These are phyloP conservation scores for Solanum verrucosum DNA, from an alignment of 257 asterid genomes.

Conservation along the genomic window DNA sequence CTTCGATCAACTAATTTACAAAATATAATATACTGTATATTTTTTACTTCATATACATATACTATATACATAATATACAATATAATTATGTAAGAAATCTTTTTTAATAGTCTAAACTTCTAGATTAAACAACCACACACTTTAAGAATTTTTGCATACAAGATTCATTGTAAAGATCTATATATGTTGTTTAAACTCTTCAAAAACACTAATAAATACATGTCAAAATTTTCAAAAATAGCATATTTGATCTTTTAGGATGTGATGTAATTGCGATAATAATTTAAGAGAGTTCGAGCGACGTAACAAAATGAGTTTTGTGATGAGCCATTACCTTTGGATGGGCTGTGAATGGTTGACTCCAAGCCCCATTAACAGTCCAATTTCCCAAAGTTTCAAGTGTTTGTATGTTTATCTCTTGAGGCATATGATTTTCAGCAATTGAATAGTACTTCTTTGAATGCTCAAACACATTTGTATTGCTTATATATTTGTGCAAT, in stretches of 20 bases:
- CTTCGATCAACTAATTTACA: neutral
- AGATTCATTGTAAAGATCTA: neutral
- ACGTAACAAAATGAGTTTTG: neutral
- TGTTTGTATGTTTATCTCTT: constrained; percentile 36
- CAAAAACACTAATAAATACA: neutral
- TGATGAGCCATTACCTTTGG: constrained; percentile 38
- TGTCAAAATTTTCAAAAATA: neutral
- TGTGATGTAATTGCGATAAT: too few relatives aligned
- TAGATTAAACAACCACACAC: neutral
- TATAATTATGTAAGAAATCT: neutral
- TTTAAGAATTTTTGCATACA: neutral
- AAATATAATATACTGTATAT: neutral
- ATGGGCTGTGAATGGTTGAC: constrained; percentile 54
- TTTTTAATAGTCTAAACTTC: neutral
- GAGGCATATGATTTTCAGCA: constrained; percentile 57
- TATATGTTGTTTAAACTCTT: neutral
- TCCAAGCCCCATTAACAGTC: constrained; percentile 47
- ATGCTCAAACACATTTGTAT: constrained; percentile 53
- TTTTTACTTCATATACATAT: neutral
- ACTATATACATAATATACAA: neutral
- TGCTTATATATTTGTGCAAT: neutral
- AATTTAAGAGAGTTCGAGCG: neutral
- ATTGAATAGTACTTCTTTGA: constrained; percentile 43
- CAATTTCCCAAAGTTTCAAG: constrained; percentile 41
- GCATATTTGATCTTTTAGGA: neutral